A percentile compares a stretch with the other conserved stretches of the same genome.
Conservation (phyloP, 768 basidiomycete genomes). For the Pleurotus ostreatus region DNA sequence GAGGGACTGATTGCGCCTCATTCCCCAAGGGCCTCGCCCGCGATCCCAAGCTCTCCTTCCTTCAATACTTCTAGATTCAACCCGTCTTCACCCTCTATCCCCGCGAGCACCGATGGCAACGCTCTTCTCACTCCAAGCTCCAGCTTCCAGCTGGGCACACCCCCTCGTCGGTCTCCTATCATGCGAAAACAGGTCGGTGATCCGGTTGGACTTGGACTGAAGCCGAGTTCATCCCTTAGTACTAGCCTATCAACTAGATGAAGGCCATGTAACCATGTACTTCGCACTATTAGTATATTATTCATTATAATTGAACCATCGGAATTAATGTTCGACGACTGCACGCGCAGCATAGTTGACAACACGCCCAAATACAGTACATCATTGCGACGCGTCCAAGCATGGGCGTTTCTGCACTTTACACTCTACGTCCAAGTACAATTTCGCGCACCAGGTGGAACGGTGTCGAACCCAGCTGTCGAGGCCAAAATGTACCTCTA, state of each 20-base stretch:
- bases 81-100: constrained; percentile 25
- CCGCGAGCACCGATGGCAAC: constrained; percentile 13
- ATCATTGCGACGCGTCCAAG: not conserved
- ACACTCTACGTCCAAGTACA: not conserved
- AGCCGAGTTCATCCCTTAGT: constrained; percentile 15
- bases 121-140: constrained; percentile 36
- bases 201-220: constrained; percentile 21
- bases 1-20: constrained; percentile 73
- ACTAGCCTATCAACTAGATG: not conserved
- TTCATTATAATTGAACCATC: not conserved
- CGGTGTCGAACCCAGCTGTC: not conserved
- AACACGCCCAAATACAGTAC: not conserved
- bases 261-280: not conserved
- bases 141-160: constrained; percentile 36
- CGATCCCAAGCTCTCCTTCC: constrained; percentile 2
- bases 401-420: not conserved
- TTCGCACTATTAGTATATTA: not conserved
- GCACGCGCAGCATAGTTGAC: not conserved
- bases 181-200: not conserved
- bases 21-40: constrained; percentile 30
- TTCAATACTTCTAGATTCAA: constrained; percentile 15
- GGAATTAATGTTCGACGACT: not conserved
- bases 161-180: constrained; percentile 23
- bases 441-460: not conserved
- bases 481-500: constrained; percentile 63